Base-by-base conservation (phyloP, 108 stramenopile genomes). In the Cyclostephanos tholiformis region DNA sequence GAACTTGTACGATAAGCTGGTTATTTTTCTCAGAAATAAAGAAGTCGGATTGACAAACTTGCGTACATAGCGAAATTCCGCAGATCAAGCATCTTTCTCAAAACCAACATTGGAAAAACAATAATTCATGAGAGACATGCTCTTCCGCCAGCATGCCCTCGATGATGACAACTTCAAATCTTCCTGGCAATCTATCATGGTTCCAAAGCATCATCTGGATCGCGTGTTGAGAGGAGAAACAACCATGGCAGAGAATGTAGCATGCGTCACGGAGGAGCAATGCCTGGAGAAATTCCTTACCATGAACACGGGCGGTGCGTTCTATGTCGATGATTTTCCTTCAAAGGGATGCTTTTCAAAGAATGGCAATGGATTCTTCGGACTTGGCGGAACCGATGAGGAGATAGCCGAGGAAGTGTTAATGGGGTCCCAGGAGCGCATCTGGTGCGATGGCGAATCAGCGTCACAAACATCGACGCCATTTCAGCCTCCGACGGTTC, bases 371-470 rank as follows among this genome's bases (percentile, higher is more conserved):
- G 61, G 8, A 9, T 62, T 23, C 20, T 62, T 62, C 41, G 61
- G 61, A 62, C 43, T 38, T 1, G 61, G 61, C 4, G 30, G 61
- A 2, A 62, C 61, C 11, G 61, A 62, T n/a, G 61, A 62, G 61
- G 61, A 62, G 19, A 39, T 62, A 38, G 17, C 36, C 1, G 22
- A 29, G 17, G 22, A 0, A 0, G 19, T 1, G 5, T 62, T 62
- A 17, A 2, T 38, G 43, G 61, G 61, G 4, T 9, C 20, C 23
- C 61, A 22, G 43, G 36, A 19, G 61, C 61, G 61, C n/a, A 62
- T 62, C 36, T 62, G 61, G 61, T 62, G 61, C 36, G 61, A 62
- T 2, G 19, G n/a, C 19, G 61, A 62, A 17, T 16, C 35, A 36
- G 30, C 27, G 6, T 27, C 27, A 7, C 59, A 32, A 16, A 60